Evolutionary conservation across 805 yeast genomes (phyloP).

Genomic region (Naumovozyma baii): DNA sequence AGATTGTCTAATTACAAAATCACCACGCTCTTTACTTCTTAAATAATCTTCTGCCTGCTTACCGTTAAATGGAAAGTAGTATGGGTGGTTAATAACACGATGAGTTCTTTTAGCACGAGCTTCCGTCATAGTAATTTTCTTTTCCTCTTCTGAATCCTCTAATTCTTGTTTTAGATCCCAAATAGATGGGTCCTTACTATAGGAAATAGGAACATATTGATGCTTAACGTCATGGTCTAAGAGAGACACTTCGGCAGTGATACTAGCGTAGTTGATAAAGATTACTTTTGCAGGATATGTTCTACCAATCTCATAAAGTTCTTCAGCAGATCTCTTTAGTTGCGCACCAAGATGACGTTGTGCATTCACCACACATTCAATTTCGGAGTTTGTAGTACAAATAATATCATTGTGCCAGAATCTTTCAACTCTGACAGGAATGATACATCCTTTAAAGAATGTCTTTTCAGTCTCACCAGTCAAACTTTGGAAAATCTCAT

Average conservation of each 20-base stretch:
- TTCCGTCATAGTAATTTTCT: constrained; percentile 42
- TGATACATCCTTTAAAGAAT: constrained; percentile 56
- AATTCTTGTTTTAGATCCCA: constrained; percentile 79
- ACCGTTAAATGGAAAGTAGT: constrained; percentile 72
- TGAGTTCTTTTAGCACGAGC: constrained; percentile 54
- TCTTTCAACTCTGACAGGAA: constrained; percentile 63
- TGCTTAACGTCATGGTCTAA: constrained; percentile 52
- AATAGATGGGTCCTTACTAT: constrained; percentile 45
- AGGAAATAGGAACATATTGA: constrained; percentile 33
- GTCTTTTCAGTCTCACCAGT: constrained; percentile 77
- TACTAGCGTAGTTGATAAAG: constrained; percentile 60
- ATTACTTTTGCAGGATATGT: constrained; percentile 77
- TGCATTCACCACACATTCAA: constrained; percentile 50
- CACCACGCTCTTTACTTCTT: constrained; percentile 85
- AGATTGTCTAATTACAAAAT: constrained; percentile 88
- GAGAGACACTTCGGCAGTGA: constrained; percentile 67
- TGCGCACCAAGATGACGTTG: constrained; percentile 38
- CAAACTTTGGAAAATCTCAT: constrained; percentile 76
- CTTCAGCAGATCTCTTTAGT: constrained; percentile 38
- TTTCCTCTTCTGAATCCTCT: constrained; percentile 49
- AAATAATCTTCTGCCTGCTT: constrained; percentile 87
- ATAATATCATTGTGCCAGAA: constrained; percentile 34
- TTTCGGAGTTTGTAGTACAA: constrained; percentile 47
- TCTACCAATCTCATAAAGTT: constrained; percentile 52
- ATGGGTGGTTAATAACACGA: constrained; percentile 83